A percentile compares a stretch with the other conserved stretches of the same genome.
These are phyloP conservation scores for Xylaria grammica DNA, from an alignment of 495 filamentous ascomycete genomes.

Conservation along the genomic window DNA sequence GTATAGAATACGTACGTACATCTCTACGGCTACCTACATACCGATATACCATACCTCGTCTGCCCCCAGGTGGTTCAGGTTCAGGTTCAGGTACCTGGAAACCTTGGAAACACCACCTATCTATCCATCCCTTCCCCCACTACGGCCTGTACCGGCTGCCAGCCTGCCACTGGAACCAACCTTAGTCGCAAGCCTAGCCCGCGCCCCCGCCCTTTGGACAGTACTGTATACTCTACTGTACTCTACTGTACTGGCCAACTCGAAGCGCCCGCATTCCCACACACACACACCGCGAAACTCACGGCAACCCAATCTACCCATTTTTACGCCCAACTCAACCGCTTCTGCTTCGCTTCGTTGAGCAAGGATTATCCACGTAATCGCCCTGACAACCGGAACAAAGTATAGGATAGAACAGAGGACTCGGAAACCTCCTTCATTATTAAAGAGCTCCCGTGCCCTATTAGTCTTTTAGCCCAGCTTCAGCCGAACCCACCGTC, in stretches of 20 bases:
- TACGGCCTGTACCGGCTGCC: too few relatives aligned
- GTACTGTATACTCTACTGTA: too few relatives aligned
- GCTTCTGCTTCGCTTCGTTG: constrained; percentile 7
- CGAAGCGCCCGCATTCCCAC: constrained; percentile 6
- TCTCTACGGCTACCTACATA: background rate
- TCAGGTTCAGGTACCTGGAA: background rate
- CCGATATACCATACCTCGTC: background rate
- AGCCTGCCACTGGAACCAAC: too few relatives aligned
- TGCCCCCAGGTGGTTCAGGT: background rate
- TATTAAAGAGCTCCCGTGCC: background rate
- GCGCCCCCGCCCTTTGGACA: too few relatives aligned
- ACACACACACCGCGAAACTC: constrained; percentile 25
- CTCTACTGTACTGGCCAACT: too few relatives aligned
- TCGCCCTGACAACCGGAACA: constrained; percentile 7
- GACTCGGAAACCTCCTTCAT: constrained; percentile 4
- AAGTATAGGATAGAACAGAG: too few relatives aligned
- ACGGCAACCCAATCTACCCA: constrained; percentile 28
- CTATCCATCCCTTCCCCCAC: too few relatives aligned
- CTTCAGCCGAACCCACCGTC: constrained; percentile 10
- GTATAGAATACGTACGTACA: constrained; percentile 9
- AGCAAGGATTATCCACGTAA: constrained; percentile 27
- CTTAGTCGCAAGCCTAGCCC: too few relatives aligned
- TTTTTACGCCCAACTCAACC: constrained; percentile 26
- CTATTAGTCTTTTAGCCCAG: constrained; percentile 7
- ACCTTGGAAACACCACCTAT: background rate